phyloP scores from a whole-genome alignment of 2,329 filamentous ascomycete genomes.

The Cladophialophora bantiana region DNA sequence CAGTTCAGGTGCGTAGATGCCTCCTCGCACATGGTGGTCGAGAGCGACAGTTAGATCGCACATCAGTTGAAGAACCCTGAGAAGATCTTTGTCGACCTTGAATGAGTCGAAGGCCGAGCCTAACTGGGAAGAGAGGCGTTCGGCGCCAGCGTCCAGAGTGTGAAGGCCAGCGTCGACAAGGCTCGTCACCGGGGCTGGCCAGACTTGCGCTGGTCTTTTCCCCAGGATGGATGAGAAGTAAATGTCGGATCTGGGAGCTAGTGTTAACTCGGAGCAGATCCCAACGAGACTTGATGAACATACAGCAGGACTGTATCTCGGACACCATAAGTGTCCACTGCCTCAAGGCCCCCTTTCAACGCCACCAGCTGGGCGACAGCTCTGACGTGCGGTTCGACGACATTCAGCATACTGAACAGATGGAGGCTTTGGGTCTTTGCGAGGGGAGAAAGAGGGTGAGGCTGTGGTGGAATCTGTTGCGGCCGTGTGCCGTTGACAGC shows the following conservation, averaged over 20 bases:
- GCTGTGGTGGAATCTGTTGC: conserved; percentile 4
- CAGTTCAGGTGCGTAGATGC: neutral
- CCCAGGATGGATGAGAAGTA: conserved; percentile 15
- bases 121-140: neutral
- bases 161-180: conserved; percentile 6
- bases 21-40: conserved; percentile 14
- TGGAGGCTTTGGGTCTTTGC: conserved; percentile 12
- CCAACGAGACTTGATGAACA: neutral
- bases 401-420: conserved; percentile 14
- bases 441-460: conserved; percentile 7
- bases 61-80: conserved; percentile 1
- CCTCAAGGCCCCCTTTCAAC: conserved; percentile 11
- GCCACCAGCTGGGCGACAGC: conserved; percentile 8
- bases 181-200: conserved; percentile 6
- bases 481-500: conserved; percentile 11
- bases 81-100: conserved; percentile 1
- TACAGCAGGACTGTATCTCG: conserved; percentile 17
- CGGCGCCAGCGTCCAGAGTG: conserved; percentile 2
- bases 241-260: conserved; percentile 2
- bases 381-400: conserved; percentile 14
- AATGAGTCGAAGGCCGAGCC: neutral
- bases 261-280: neutral
- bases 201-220: conserved; percentile 4
- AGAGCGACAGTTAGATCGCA: conserved; percentile 11
- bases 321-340: conserved; percentile 13